Conservation (phyloP, 345 rosid genomes). For the Diplotaxis tenuifolia region DNA sequence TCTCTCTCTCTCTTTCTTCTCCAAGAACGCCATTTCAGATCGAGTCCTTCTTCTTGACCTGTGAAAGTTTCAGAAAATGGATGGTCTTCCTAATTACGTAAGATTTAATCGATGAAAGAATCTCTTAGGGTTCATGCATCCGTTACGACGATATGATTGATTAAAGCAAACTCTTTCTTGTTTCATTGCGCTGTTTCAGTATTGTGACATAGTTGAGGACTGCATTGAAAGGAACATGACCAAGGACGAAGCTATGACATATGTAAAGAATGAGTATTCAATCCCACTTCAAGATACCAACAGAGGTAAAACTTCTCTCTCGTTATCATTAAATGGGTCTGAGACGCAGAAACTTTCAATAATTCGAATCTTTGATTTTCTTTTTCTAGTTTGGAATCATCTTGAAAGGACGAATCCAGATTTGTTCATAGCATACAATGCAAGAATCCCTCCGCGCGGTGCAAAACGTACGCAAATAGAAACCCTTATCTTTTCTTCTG, state of each 20-base stretch:
- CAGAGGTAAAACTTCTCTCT: not conserved
- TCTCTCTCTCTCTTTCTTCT: not conserved
- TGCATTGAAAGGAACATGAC: not conserved
- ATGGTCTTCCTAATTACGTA: not conserved
- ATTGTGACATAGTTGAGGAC: not conserved
- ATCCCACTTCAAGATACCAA: not conserved
- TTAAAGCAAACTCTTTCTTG: not conserved
- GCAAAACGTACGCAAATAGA: not conserved
- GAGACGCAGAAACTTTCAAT: not conserved
- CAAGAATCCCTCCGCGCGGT: not conserved
- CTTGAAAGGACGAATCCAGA: not conserved
- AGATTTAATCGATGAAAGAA: not conserved
- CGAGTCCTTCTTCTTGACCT: not conserved
- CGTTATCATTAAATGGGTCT: not conserved
- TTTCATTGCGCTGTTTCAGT: not conserved
- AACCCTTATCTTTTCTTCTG: not conserved
- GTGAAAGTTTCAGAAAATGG: not conserved
- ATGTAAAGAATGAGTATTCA: not conserved
- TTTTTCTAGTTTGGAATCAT: not conserved
- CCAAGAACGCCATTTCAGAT: not conserved
- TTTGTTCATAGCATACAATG: not conserved
- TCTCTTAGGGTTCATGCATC: not conserved
- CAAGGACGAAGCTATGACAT: not conserved
- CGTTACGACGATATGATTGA: not conserved
- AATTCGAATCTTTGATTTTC: not conserved